Conservation (phyloP, 2,329 filamentous ascomycete genomes). For the Alternaria gaisen region DNA sequence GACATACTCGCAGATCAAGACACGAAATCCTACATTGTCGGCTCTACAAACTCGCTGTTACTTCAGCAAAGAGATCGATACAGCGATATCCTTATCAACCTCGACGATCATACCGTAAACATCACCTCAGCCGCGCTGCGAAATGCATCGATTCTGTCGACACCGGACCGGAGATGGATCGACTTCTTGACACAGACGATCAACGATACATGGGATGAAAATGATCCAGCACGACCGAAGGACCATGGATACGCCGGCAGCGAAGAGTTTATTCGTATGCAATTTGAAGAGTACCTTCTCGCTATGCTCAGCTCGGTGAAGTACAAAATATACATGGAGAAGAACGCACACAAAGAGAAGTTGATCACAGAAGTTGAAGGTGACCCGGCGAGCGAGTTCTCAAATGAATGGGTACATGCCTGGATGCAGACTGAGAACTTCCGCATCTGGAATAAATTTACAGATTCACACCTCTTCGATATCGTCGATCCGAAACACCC, state of each 20-base stretch:
- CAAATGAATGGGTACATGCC: slow-evolving; percentile 81
- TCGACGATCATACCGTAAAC: slow-evolving; percentile 87
- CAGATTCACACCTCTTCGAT: slow-evolving; percentile 88
- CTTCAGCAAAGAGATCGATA: slow-evolving; percentile 95
- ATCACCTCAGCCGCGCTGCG: slow-evolving; percentile 83
- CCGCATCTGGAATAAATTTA: slow-evolving; percentile 78
- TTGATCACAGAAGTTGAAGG: slow-evolving; percentile 73
- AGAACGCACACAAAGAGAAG: slow-evolving; percentile 63
- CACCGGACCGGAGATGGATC: slow-evolving; percentile 93
- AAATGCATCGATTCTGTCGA: slow-evolving; percentile 77
- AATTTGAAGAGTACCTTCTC: slow-evolving; percentile 96
- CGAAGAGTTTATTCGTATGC: slow-evolving; percentile 95
- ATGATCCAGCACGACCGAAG: slow-evolving; percentile 87
- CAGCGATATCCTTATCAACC: slow-evolving; percentile 94
- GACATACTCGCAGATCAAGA: slow-evolving; percentile 92
- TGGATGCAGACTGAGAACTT: slow-evolving; percentile 94
- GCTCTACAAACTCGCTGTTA: slow-evolving; percentile 93
- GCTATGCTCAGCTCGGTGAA: slow-evolving; percentile 88
- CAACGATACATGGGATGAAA: slow-evolving; percentile 94
- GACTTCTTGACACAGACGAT: slow-evolving; percentile 93
- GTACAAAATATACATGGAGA: slow-evolving; percentile 69
- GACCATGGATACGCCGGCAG: slow-evolving; percentile 94
- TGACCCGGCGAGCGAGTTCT: slow-evolving; percentile 86
- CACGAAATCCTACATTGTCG: slow-evolving; percentile 97
- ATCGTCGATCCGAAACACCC: slow-evolving; percentile 93